Conservation (phyloP, 2,329 filamentous ascomycete genomes). For the Exserohilum turcica region DNA sequence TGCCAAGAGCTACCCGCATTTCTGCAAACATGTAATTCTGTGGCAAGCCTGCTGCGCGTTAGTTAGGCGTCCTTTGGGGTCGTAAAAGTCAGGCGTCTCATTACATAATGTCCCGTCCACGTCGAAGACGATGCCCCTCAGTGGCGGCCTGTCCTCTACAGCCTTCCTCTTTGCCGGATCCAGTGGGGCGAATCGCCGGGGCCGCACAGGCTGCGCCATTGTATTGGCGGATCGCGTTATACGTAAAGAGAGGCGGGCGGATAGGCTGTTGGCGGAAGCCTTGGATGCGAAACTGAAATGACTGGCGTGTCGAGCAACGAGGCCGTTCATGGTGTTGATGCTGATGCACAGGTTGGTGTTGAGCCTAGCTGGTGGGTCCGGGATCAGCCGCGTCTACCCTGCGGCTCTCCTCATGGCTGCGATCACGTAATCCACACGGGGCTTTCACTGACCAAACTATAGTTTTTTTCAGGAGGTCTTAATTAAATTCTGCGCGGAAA, state of each 20-base stretch:
- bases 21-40: slow-evolving; percentile 95
- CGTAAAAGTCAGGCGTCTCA: slow-evolving; percentile 39
- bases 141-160: slow-evolving; percentile 47
- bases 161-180: slow-evolving; percentile 37
- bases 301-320: slow-evolving; percentile 1
- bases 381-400: slow-evolving; percentile 4
- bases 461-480: too few relatives aligned
- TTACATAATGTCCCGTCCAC: slow-evolving; percentile 93
- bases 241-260: not conserved
- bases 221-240: slow-evolving; percentile 9
- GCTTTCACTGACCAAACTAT: not conserved
- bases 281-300: slow-evolving; percentile 1
- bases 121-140: slow-evolving; percentile 78
- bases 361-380: slow-evolving; percentile 7
- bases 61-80: slow-evolving; percentile 4
- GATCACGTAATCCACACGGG: slow-evolving; percentile 3
- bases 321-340: slow-evolving; percentile 13
- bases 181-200: slow-evolving; percentile 59
- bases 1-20: slow-evolving; percentile 78
- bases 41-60: slow-evolving; percentile 66
- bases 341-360: slow-evolving; percentile 4
- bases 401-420: not conserved
- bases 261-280: not conserved
- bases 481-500: too few relatives aligned
- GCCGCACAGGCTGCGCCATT: slow-evolving; percentile 30